Base-by-base conservation (phyloP, 2,329 filamentous ascomycete species). In the Plectosphaerella sp. region DNA sequence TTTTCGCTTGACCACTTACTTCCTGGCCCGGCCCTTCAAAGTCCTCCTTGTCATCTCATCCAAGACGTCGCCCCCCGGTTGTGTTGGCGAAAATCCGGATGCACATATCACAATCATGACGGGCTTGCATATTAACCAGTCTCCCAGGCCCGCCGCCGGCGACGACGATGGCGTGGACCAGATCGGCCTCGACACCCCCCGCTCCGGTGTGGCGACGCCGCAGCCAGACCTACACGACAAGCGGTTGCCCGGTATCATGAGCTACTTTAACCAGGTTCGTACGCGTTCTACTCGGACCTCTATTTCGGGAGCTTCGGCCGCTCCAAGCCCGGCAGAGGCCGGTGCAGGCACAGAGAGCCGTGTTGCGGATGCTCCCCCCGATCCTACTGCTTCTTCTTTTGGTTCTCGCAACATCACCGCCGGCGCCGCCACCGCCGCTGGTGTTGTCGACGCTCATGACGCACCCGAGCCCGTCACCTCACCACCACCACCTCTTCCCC, bases 181-280 rank as follows among this genome's bases (percentile, higher is more conserved):
- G 62, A 87, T 91, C 68, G 89, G 90, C 67, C 89, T 88, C 69
- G 88, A 90, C 62, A 92, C 89, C 50, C 94, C 91, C 63, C 88
- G 91, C 65, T 95, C 92, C 62, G 91, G 92, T 65, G 84, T 96
- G 70, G 89, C 91, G 60, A 99, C 94, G 57, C 94, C 94, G 61
- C 89, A 92, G 66, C 94, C 94, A 61, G 93, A 97, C 73, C 87
- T 88, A 58, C 87, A 89, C 66, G 94, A 99, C 77, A 97, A 96
- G 76, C 88, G 94, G 74, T 80, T 96, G 68, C 94, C 94, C 61
- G 90, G 91, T 69, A 96, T 97, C 77, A 88, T 94, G 82, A 95
- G 88, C 79, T 97, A 94, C 80, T 96, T 97, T 82, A 88, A 88
- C 78, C 94, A 99, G 93, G 94, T 99, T 96, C 87, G 94, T 97